A percentile compares a stretch with the other conserved stretches of the same genome.
Evolutionary conservation across 371 early-diverging fungal genomes (phyloP).

Genomic region (Mortierella sp.): DNA sequence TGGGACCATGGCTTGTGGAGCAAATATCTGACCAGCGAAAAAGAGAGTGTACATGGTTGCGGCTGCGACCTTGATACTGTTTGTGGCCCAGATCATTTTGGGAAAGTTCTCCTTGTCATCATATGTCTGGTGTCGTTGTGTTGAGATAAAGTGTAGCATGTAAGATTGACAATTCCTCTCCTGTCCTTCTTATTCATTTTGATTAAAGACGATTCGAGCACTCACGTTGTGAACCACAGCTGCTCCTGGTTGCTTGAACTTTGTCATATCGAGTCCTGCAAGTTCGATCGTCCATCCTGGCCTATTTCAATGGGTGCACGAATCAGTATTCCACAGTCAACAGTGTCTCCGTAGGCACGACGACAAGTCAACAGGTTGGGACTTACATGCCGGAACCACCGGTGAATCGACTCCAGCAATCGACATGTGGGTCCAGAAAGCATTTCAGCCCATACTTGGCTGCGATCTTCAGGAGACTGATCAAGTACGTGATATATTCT

Average conservation of each 20-base stretch:
- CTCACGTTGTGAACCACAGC: conserved; percentile 43
- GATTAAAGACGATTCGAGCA: no score
- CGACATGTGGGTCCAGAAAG: conserved; percentile 83
- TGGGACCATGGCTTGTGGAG: conserved; percentile 64
- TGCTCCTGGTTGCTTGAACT: conserved; percentile 27
- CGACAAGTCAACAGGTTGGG: neutral
- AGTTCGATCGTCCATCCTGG: conserved; percentile 53
- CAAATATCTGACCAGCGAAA: conserved; percentile 80
- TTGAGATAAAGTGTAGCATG: neutral
- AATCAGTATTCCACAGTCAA: no score
- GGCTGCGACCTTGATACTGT: conserved; percentile 78
- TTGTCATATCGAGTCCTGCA: conserved; percentile 47
- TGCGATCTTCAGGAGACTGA: conserved; percentile 66
- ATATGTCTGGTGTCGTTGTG: conserved; percentile 8
- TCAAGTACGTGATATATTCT: conserved; percentile 79
- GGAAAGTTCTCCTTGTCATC: conserved; percentile 58
- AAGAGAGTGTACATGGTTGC: conserved; percentile 88
- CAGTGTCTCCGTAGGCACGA: no score
- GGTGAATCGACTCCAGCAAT: conserved; percentile 66
- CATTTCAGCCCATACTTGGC: conserved; percentile 78
- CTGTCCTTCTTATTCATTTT: no score
- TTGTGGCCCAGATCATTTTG: conserved; percentile 89
- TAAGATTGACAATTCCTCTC: no score
- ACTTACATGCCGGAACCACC: conserved; percentile 68
- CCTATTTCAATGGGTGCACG: conserved; percentile 7